Base-by-base conservation (phyloP, 2,329 filamentous ascomycete genomes). In the Neoscytalidium dimidiatum region DNA sequence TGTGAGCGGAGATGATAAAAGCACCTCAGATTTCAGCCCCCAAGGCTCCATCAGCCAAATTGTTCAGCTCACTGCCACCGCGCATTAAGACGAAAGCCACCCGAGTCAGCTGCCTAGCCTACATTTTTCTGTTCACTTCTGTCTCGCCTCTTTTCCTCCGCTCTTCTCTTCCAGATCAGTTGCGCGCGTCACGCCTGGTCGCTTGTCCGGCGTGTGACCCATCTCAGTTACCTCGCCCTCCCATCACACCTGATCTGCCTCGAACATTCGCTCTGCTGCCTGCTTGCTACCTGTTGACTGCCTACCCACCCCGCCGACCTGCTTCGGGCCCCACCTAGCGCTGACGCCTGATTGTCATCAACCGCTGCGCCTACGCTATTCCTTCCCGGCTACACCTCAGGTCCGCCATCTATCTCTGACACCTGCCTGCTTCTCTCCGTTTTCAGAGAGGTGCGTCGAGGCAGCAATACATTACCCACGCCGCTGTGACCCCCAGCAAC, bases 161-260 rank as follows among this genome's bases (percentile, higher is more conserved):
- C 51, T 23, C 41, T 26, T 14, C 41, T 48, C 21, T 21, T 6
- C 11, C 21, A n/a, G 21, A 48, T 57, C 62, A 64, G 38, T 64
- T 31, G 62, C 49, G 41, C 52, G 43, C 23, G 62, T 64, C 62
- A 64, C 62, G 62, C 62, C 41, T 19, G 43, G 38, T 57, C 51
- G 49, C 51, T 53, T 48, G 29, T 21, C 9, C 2, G n/a, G 23
- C 62, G 51, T 46, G 62, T 64, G 62, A 64, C 51, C 61, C 28
- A 26, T 64, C 48, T 21, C 61, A 35, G 61, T 64, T 64, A 60
- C 61, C 60, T 62, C 60, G 35, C 52, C 23, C 35, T 43, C 35
- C 33, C 53, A 58, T 38, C 35, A 44, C 53, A 14, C 8, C 53
- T 41, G 52, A 56, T 33, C 41, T 56, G 52, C 53, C 53, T 52